phyloP scores from a whole-genome alignment of 2,329 filamentous ascomycete genomes.

The Trichoderma lentiforme region DNA sequence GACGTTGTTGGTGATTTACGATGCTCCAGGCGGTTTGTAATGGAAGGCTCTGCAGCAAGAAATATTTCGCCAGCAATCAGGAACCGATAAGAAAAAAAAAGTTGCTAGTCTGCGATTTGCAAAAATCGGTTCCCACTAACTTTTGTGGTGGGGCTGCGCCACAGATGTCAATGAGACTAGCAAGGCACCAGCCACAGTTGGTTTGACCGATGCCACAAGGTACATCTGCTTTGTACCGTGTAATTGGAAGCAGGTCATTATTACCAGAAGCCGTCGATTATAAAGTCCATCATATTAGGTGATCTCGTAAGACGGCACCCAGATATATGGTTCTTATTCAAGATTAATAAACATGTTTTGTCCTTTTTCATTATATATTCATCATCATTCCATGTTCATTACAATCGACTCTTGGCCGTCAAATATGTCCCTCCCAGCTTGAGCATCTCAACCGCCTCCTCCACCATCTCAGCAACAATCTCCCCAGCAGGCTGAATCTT shows the following conservation, averaged over 20 bases:
- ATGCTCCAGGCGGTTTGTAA: not conserved
- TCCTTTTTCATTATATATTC: too few relatives aligned
- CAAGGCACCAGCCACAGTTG: constrained; percentile 17
- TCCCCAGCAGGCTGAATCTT: constrained; percentile 75
- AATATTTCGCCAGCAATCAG: constrained; percentile 19
- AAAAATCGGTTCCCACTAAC: constrained; percentile 14
- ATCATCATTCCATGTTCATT: constrained; percentile 16
- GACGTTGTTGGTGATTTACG: constrained; percentile 16
- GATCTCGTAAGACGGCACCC: not conserved
- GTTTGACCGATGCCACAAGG: not conserved
- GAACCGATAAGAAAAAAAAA: constrained; percentile 25
- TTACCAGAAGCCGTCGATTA: not conserved
- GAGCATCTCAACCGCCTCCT: constrained; percentile 67
- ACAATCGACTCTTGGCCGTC: constrained; percentile 42
- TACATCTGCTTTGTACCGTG: not conserved
- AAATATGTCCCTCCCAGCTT: constrained; percentile 61
- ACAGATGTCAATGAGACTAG: constrained; percentile 18
- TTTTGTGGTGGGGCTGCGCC: constrained; percentile 1
- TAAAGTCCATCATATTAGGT: not conserved
- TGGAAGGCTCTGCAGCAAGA: constrained; percentile 10
- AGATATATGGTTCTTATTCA: not conserved
- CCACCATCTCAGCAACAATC: constrained; percentile 90
- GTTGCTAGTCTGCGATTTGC: constrained; percentile 12
- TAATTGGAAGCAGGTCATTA: not conserved
- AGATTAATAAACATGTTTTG: not conserved